Base-by-base conservation (phyloP, 2,329 filamentous ascomycete species). In the Cercospora brassicicola region DNA sequence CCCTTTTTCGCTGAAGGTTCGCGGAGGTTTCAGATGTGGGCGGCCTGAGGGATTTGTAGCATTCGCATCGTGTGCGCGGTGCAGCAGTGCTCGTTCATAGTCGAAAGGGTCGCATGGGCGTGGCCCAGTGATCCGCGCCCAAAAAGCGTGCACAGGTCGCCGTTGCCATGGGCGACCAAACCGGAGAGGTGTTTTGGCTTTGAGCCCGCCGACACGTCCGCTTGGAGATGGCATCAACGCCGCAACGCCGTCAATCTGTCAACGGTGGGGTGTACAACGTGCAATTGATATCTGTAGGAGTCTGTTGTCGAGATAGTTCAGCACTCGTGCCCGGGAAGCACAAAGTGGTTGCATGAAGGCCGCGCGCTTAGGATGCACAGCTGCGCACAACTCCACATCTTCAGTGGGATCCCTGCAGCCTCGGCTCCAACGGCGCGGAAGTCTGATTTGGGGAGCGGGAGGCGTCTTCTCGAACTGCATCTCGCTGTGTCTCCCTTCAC, bases 21-120 rank as follows among this genome's bases (percentile, higher is more conserved):
- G 23, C 62, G 62, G 51, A 64, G 62, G 48, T 64, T 51, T 64
- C 62, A 64, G 62, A 64, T 64, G 55, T 20, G 62, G 33, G 62
- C 33, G 26, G 62, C 2, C 28, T 42, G 62, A 33, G 31, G 62
- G 26, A 63, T 42, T 31, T 23, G 61, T 36, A 57, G 20, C 28
- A 56, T 33, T n/a, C 15, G 59, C 20, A 62, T 59, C 28, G 33
- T 59, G 26, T 20, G n/a, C 57, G 36, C 20, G 57, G 15, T 51
- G 20, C 10, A 8, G 36, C 59, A 33, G 23, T 64, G 62, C 18
- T 26, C 62, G 48, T 26, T 28, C 48, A 28, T 62, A 5, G n/a
- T n/a, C 59, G 5, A 57, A 33, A 57, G 55, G 55, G 55, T 57
- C 55, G 55, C 55, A n/a, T 33, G 28, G 28, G 55, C 28, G 55